Base-by-base conservation (phyloP, 164 flowering plant genomes). In the Annona cherimola region DNA sequence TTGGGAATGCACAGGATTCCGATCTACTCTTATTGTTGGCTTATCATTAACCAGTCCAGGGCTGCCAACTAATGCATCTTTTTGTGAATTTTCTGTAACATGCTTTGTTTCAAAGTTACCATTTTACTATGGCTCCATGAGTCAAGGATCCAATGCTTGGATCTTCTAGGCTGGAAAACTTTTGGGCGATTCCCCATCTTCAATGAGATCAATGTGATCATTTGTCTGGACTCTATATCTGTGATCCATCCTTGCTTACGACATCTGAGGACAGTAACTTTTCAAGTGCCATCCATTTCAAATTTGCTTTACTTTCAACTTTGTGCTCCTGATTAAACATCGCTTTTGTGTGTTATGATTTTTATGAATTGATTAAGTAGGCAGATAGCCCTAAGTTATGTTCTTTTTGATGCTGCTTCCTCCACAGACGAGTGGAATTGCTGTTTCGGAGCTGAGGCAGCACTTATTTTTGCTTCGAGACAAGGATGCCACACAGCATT, bases 361-460 rank as follows among this genome's bases (percentile, higher is more conserved):
- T n/a, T 7, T 40, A 63, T 40, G 67, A 40, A 61, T n/a, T 40
- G 67, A 40, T 18, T 64, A 8, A 41, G 8, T 40, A 16, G 41
- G 12, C 41, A 40, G 41, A 64, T 44, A 14, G 40, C 67, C 18
- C 16, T 41, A 9, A 11, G 3, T n/a, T 20, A 42, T 59, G 16
- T 5, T 11, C 16, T 69, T 46, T 3, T 62, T 26, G 42, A 20
- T 71, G 44, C 40, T 7, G 26, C 68, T 74, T 69, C 64, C 44
- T 14, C 77, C 79, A 66, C 98, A 96, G 99, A 93, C 90, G 26
- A 92, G 99, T 77, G 99, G 99, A 12, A 82, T 96, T 79, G 94
- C 96, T 74, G 87, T 81, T 74, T 77, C 92, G 3, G 97, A 90
- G 71, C 86, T 96, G 72, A 86, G 89, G 71, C 72, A 88, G 81